Evolutionary conservation across 768 basidiomycete species (phyloP).

Genomic region (Pisolithus tinctorius): DNA sequence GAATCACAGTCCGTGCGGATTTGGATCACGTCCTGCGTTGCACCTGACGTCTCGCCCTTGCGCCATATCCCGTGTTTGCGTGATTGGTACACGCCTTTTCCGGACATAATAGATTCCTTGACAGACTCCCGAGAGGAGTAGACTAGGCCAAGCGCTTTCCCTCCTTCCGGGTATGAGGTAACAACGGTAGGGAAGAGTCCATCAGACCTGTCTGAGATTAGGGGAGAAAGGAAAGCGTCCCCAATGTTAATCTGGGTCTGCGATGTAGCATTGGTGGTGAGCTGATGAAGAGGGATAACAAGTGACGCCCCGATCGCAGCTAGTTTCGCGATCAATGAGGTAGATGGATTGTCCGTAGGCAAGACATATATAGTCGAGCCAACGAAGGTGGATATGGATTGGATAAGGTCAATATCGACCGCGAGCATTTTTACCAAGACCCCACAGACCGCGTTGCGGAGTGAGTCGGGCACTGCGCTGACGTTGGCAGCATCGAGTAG

Average conservation of each 20-base stretch:
- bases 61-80: constrained; percentile 94
- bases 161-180: constrained; percentile 57
- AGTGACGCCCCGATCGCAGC: constrained; percentile 52
- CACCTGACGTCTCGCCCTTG: constrained; percentile 94
- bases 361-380: constrained; percentile 60
- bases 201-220: constrained; percentile 83
- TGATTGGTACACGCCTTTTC: constrained; percentile 93
- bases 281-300: constrained; percentile 65
- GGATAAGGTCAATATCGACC: constrained; percentile 68
- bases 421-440: constrained; percentile 72
- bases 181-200: constrained; percentile 92
- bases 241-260: constrained; percentile 60
- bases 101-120: constrained; percentile 78
- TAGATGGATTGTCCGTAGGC: constrained; percentile 46
- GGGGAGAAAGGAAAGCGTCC: constrained; percentile 79
- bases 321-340: constrained; percentile 55
- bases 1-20: constrained; percentile 89
- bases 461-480: constrained; percentile 68
- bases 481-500: constrained; percentile 69
- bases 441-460: constrained; percentile 68
- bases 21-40: constrained; percentile 79
- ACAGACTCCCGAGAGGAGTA: constrained; percentile 90
- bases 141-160: constrained; percentile 82
- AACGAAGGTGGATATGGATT: constrained; percentile 66
- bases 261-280: constrained; percentile 54